Evolutionary conservation across 78 protist species (phyloP), one percentile per base, ranked within the genome.

Genomic region (Dictyostelium firmibasis): DNA sequence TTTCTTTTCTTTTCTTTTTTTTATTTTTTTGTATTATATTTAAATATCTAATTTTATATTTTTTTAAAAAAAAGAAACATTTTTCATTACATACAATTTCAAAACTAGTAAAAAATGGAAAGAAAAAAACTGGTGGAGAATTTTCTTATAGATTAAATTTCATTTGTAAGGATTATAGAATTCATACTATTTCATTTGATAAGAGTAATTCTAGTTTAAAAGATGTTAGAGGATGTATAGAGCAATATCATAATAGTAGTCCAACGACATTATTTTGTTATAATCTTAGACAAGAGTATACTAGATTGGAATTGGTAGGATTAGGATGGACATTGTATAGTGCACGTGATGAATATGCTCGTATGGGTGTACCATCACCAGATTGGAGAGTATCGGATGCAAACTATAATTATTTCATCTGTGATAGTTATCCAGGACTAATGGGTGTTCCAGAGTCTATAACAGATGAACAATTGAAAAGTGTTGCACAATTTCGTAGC

Each of bases 291-390:
- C 27, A 33, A 9, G 94, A 89, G 44, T 89, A 31, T n/a, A 31
- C 88, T 8, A 38, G 18, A n/a, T 38, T 50, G 18, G 94, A 89
- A 29, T 43, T 29, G 33, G 29, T n/a, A 11, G 83, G 83, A 20
- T 47, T 81, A 2, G 96, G 96, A 11, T 93, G 96, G 96, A 93
- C 57, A 35, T 44, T 78, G 3, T 86, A 93, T 74, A 43, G n/a
- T 41, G 78, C 77, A 4, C 27, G 83, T 8, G 96, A 93, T 27
- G 97, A 94, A 29, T 96, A 72, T 43, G 91, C 91, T 1, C 78
- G 97, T 33, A 82, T 92, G 86, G 97, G 97, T 27, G 81, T 96
- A 8, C 97, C 97, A 7, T 92, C 92, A 11, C 94, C 64, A 25
- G 85, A 88, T 11, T 97, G 98, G 98, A 92, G 95, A 3, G 38